A percentile compares a stretch with the other conserved stretches of the same genome.
phyloP scores from a whole-genome alignment of 345 rosid genomes.

The Camelina laxa region DNA sequence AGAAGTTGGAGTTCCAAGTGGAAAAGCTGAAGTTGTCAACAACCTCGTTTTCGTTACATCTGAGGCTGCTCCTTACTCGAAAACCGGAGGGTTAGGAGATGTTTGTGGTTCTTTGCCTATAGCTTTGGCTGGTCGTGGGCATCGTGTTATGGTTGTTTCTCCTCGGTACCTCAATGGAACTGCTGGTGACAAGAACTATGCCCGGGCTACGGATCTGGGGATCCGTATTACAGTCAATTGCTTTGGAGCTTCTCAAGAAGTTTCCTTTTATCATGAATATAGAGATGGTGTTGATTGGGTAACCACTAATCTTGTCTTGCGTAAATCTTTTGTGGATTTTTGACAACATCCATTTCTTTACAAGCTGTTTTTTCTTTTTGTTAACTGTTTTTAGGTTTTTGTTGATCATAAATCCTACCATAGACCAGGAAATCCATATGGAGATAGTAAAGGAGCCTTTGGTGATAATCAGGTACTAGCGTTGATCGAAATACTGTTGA shows the following conservation, averaged over 20 bases:
- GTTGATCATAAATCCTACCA: constrained; percentile 85
- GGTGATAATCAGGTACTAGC: constrained; percentile 85
- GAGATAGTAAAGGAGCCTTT: constrained; percentile 82
- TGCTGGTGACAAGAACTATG: constrained; percentile 55
- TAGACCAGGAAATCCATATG: constrained; percentile 94
- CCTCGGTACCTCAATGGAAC: constrained; percentile 79
- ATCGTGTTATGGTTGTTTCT: constrained; percentile 94
- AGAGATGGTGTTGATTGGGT: constrained; percentile 98
- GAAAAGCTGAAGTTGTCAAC: constrained; percentile 45
- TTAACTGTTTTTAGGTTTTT: constrained; percentile 62
- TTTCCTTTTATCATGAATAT: constrained; percentile 85
- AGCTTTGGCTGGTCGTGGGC: constrained; percentile 77
- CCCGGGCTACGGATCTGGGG: constrained; percentile 56
- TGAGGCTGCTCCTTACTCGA: constrained; percentile 97
- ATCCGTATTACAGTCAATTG: constrained; percentile 57
- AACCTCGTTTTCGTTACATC: constrained; percentile 82
- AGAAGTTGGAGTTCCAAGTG: constrained; percentile 43
- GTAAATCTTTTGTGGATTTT: not conserved
- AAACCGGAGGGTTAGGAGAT: constrained; percentile 96
- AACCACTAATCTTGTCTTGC: constrained; percentile 32
- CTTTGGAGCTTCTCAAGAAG: constrained; percentile 79
- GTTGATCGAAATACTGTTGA: not conserved
- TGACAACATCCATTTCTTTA: not conserved
- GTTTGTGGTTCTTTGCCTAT: constrained; percentile 96
- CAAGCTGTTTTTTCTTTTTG: not conserved